These are phyloP conservation scores for Pontederia paniculata DNA, from an alignment of 176 grass and related monocot species.

Conservation along the genomic window DNA sequence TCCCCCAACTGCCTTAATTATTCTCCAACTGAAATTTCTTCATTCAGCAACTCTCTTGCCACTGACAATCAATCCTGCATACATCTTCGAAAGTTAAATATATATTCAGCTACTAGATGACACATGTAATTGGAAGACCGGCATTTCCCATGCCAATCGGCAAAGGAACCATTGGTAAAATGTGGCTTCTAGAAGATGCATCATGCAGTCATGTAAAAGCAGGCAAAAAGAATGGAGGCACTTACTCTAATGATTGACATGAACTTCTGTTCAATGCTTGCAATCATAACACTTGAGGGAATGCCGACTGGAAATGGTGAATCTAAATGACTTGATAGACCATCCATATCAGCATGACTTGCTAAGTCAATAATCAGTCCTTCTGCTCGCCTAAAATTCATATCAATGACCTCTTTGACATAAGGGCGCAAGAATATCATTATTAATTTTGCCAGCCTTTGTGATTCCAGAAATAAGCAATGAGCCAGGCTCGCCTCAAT, in stretches of 20 bases:
- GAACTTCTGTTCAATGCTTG: conserved; percentile 76
- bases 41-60: no score
- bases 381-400: conserved; percentile 82
- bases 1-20: no score
- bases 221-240: conserved; percentile 3
- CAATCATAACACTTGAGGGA: conserved; percentile 50
- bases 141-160: no score
- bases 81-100: no score
- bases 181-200: background rate
- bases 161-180: background rate
- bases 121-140: no score
- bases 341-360: conserved; percentile 43
- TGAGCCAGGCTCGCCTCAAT: conserved; percentile 73
- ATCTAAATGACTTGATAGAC: conserved; percentile 42
- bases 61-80: no score
- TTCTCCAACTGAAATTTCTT: no score
- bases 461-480: conserved; percentile 56
- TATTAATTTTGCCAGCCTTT: conserved; percentile 78
- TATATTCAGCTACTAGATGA: no score
- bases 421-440: conserved; percentile 67
- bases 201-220: conserved; percentile 7
- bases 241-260: conserved; percentile 77
- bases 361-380: conserved; percentile 58
- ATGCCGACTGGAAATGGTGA: conserved; percentile 27
- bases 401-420: conserved; percentile 81